These are phyloP conservation scores for Populus hybrid DNA, from an alignment of 441 rosid genomes.

Conservation along the genomic window DNA sequence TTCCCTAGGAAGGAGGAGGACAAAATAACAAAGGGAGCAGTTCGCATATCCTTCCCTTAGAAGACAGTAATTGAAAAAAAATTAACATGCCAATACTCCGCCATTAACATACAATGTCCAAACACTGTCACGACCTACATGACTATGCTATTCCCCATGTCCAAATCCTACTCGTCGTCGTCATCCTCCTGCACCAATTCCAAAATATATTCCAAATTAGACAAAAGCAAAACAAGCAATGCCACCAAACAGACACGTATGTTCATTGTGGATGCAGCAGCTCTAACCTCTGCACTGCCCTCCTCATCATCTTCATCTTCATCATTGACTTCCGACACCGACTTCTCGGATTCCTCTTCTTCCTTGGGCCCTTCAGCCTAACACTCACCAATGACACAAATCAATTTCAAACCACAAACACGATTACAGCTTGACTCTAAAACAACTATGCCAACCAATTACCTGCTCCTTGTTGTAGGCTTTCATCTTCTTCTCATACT, in stretches of 20 bases:
- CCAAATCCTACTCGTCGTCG: conserved; percentile 54
- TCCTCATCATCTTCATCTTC: conserved; percentile 59
- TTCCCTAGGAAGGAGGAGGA: conserved; percentile 7
- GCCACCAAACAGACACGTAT: too few relatives aligned
- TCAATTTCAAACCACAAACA: not conserved
- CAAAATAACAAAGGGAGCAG: conserved; percentile 20
- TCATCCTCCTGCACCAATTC: conserved; percentile 59
- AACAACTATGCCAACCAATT: not conserved
- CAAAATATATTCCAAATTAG: not conserved
- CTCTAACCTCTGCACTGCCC: conserved; percentile 60
- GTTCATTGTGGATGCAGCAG: too few relatives aligned
- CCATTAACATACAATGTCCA: conserved; percentile 31
- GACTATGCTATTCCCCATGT: conserved; percentile 31
- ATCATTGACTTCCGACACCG: conserved; percentile 69
- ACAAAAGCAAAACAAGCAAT: too few relatives aligned
- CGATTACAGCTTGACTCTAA: not conserved
- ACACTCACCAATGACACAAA: not conserved
- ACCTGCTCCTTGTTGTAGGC: conserved; percentile 89
- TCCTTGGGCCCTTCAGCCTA: conserved; percentile 87
- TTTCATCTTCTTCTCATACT: conserved; percentile 89
- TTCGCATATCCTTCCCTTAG: conserved; percentile 20
- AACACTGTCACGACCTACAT: conserved; percentile 46
- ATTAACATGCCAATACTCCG: conserved; percentile 32
- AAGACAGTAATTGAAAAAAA: conserved; percentile 20
- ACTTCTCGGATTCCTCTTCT: conserved; percentile 87